Conservation (phyloP, 805 yeast species). For the Komagataella pseudopastoris region DNA sequence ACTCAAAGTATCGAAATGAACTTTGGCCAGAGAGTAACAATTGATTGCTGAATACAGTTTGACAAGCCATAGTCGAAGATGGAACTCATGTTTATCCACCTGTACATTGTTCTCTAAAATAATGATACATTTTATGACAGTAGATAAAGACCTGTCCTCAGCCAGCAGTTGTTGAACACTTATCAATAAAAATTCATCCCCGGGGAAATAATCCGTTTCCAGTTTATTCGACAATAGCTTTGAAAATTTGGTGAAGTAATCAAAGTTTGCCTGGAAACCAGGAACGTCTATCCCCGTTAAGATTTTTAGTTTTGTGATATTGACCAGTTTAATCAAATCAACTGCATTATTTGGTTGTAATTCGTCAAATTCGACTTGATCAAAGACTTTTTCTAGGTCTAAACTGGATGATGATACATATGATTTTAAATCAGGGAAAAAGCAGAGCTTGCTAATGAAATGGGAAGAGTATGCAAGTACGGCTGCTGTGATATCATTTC, state of each 20-base stretch:
- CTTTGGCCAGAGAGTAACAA: conserved; percentile 30
- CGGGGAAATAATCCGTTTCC: conserved; percentile 58
- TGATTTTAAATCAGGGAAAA: conserved; percentile 43
- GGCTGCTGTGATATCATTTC: conserved; percentile 8
- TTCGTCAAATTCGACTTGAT: conserved; percentile 4
- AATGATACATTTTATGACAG: conserved; percentile 25
- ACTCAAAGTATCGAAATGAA: conserved; percentile 38
- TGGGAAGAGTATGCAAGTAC: conserved; percentile 14
- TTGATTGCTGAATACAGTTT: conserved; percentile 49
- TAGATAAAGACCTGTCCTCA: conserved; percentile 1
- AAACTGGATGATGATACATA: conserved; percentile 7
- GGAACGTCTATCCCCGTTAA: conserved; percentile 10
- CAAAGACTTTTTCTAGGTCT: not conserved
- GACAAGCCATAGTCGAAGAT: conserved; percentile 58
- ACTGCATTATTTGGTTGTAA: conserved; percentile 4
- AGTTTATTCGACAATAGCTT: conserved; percentile 23
- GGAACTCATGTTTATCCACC: conserved; percentile 61
- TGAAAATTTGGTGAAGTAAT: conserved; percentile 24
- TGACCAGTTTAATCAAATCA: conserved; percentile 14
- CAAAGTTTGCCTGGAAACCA: conserved; percentile 18
- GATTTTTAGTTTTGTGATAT: conserved; percentile 30
- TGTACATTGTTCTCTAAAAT: conserved; percentile 43
- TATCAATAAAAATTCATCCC: conserved; percentile 51
- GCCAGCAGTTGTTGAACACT: conserved; percentile 27
- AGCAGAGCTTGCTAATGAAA: conserved; percentile 48